Conservation (phyloP, 495 filamentous ascomycete genomes). For the Penicillium salamii region DNA sequence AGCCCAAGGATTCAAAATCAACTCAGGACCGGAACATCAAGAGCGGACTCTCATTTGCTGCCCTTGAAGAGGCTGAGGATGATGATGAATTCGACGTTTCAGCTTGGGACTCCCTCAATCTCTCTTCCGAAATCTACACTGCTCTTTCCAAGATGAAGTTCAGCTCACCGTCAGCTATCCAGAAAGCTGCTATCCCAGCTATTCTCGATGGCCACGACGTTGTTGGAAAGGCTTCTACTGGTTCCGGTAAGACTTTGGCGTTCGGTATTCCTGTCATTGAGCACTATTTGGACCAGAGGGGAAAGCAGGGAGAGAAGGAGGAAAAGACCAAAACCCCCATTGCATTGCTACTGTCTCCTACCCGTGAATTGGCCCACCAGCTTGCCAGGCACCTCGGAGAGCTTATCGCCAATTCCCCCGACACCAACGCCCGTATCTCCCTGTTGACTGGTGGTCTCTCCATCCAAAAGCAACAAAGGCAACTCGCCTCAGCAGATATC, state of each 20-base stretch:
- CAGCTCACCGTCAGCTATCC: constrained; percentile 74
- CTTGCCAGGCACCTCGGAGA: constrained; percentile 74
- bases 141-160: constrained; percentile 79
- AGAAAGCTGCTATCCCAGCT: constrained; percentile 71
- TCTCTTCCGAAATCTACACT: constrained; percentile 66
- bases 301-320: constrained; percentile 15
- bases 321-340: constrained; percentile 49
- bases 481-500: constrained; percentile 73
- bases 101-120: constrained; percentile 67
- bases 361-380: constrained; percentile 90
- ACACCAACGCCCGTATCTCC: constrained; percentile 62
- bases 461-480: constrained; percentile 85
- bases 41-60: constrained; percentile 35
- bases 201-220: constrained; percentile 85
- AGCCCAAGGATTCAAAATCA: constrained; percentile 29
- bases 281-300: constrained; percentile 38
- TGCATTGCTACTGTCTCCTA: constrained; percentile 90
- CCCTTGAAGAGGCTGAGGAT: constrained; percentile 40
- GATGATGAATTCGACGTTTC: constrained; percentile 56
- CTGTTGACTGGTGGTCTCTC: constrained; percentile 89
- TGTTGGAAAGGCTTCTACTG: constrained; percentile 92
- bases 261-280: constrained; percentile 64
- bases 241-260: constrained; percentile 96
- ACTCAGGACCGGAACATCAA: constrained; percentile 25
- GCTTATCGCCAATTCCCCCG: constrained; percentile 58